Percentiles rank a stretch among this genome's conserved stretches.
Evolutionary conservation across 2,329 filamentous ascomycete species (phyloP).

Genomic region (Arachnomyces sp.): DNA sequence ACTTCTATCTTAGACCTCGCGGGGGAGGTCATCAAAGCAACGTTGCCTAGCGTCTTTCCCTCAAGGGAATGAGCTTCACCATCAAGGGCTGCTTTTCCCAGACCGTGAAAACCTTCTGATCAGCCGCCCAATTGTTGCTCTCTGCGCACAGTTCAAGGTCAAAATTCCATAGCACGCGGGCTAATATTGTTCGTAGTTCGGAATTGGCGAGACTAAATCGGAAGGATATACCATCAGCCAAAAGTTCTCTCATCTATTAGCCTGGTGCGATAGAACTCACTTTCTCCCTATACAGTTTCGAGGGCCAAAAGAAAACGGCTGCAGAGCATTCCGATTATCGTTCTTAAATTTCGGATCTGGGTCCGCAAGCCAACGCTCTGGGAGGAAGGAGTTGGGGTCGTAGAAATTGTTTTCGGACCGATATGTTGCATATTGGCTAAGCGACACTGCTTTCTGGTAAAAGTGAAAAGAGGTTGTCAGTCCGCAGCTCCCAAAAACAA

Average conservation of each 20-base stretch:
- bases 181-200: constrained; percentile 7
- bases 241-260: neutral
- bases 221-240: too few relatives aligned
- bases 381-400: constrained; percentile 17
- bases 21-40: too few relatives aligned
- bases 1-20: too few relatives aligned
- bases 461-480: neutral
- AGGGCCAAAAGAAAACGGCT: constrained; percentile 27
- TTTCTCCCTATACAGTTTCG: constrained; percentile 31
- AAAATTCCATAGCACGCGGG: constrained; percentile 10
- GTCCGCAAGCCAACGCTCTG: constrained; percentile 32
- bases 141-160: constrained; percentile 21
- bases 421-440: constrained; percentile 24
- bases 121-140: constrained; percentile 30
- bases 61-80: constrained; percentile 23
- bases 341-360: constrained; percentile 21
- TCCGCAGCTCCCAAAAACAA: neutral
- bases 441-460: constrained; percentile 8
- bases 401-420: constrained; percentile 23
- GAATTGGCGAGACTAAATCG: constrained; percentile 7
- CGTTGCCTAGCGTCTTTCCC: too few relatives aligned
- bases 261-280: constrained; percentile 15
- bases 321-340: constrained; percentile 20
- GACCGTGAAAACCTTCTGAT: constrained; percentile 31
- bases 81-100: constrained; percentile 36